Conservation (phyloP, 202 grass and related monocot genomes). For the Bolboschoenoplectus hybrid region DNA sequence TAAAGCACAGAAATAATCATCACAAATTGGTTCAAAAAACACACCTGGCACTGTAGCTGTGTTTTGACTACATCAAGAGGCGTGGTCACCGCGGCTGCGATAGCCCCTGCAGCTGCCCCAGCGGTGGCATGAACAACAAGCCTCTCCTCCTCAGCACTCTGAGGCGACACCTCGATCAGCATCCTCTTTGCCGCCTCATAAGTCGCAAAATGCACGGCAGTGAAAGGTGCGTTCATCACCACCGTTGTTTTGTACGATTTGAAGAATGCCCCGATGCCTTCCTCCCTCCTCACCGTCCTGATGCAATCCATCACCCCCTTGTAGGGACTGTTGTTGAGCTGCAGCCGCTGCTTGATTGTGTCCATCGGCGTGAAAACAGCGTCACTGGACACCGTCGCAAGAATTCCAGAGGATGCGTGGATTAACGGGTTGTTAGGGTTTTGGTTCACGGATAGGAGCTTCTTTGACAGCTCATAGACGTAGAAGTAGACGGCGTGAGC, state of each 20-base stretch:
- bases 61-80: constrained; percentile 95
- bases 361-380: constrained; percentile 98
- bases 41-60: constrained; percentile 95
- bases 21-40: constrained; percentile 37
- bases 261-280: constrained; percentile 73
- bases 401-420: constrained; percentile 77
- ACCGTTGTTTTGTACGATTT: constrained; percentile 82
- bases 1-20: background rate
- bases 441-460: constrained; percentile 50
- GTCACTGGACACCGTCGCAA: constrained; percentile 85
- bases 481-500: constrained; percentile 94
- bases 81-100: constrained; percentile 74
- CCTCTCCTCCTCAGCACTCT: constrained; percentile 60
- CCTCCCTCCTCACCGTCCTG: constrained; percentile 68
- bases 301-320: constrained; percentile 72
- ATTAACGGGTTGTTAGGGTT: constrained; percentile 78
- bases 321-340: constrained; percentile 92
- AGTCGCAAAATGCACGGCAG: constrained; percentile 84
- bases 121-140: constrained; percentile 83
- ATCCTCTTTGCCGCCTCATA: constrained; percentile 89
- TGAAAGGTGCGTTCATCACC: constrained; percentile 93
- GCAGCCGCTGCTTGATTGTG: constrained; percentile 94
- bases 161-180: constrained; percentile 61
- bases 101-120: constrained; percentile 75
- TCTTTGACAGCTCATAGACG: constrained; percentile 86